Percentiles rank a stretch among this genome's conserved stretches.
These are phyloP conservation scores for Cutaneotrichosporon cutaneum DNA, from an alignment of 1,284 basidiomycete species.

Conservation along the genomic window DNA sequence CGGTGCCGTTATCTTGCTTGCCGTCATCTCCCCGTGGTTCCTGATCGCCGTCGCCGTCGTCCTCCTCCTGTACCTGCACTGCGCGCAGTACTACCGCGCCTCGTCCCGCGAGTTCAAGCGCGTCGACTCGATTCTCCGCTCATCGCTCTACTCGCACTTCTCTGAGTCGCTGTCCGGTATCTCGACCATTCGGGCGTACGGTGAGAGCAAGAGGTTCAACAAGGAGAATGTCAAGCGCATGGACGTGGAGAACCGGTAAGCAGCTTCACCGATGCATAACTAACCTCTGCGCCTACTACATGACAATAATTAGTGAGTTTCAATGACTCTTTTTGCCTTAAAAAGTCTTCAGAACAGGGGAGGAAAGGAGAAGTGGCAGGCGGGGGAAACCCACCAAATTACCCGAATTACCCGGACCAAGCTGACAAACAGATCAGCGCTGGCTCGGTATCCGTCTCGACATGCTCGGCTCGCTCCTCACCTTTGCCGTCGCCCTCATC, in stretches of 20 bases:
- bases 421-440: slow-evolving; percentile 56
- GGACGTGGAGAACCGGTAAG: slow-evolving; percentile 76
- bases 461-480: slow-evolving; percentile 72
- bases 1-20: slow-evolving; percentile 68
- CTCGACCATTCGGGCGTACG: slow-evolving; percentile 83
- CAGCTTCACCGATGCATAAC: background rate
- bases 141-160: slow-evolving; percentile 77
- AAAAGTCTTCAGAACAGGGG: too few relatives aligned
- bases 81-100: slow-evolving; percentile 77
- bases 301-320: background rate
- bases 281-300: background rate
- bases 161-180: slow-evolving; percentile 83
- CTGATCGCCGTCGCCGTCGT: slow-evolving; percentile 68
- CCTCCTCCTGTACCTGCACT: slow-evolving; percentile 58
- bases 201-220: slow-evolving; percentile 67
- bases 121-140: slow-evolving; percentile 49
- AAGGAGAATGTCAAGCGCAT: slow-evolving; percentile 72
- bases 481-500: slow-evolving; percentile 75
- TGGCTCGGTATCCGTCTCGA: slow-evolving; percentile 89
- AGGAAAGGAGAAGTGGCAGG: background rate
- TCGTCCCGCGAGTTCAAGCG: slow-evolving; percentile 85
- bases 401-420: background rate
- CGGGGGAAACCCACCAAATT: background rate
- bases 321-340: too few relatives aligned
- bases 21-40: slow-evolving; percentile 79